phyloP scores from a whole-genome alignment of 78 protist genomes.

The Planoprotostelium fungivorum region DNA sequence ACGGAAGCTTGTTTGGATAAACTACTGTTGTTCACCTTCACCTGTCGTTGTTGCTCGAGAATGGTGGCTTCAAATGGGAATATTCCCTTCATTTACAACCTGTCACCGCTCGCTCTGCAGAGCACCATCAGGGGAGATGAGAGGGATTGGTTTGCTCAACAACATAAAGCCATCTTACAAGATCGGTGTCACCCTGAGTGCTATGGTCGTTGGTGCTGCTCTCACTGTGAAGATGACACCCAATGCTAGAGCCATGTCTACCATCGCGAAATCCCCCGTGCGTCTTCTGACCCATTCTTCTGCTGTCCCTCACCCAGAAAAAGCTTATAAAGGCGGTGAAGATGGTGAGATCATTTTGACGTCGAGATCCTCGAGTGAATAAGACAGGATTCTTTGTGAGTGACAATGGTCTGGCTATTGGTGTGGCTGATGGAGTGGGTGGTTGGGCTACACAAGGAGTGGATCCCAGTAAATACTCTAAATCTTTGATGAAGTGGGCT shows the following conservation, averaged over 20 bases:
- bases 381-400: constrained; percentile 19
- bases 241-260: neutral
- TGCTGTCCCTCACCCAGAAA: constrained; percentile 57
- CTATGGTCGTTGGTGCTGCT: too few relatives aligned
- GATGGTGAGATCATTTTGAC: constrained; percentile 23
- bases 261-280: neutral
- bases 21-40: too few relatives aligned
- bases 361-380: neutral
- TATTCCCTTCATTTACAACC: too few relatives aligned
- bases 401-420: constrained; percentile 8
- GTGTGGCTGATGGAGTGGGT: constrained; percentile 72
- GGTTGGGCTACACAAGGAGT: constrained; percentile 77
- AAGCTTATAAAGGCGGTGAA: constrained; percentile 60
- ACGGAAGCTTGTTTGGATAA: too few relatives aligned
- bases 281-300: neutral
- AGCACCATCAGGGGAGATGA: too few relatives aligned
- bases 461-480: constrained; percentile 65
- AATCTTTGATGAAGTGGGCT: constrained; percentile 68
- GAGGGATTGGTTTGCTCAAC: too few relatives aligned
- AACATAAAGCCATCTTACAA: too few relatives aligned
- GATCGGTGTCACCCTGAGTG: too few relatives aligned
- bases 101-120: too few relatives aligned
- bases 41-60: too few relatives aligned
- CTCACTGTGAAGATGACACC: too few relatives aligned
- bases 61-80: too few relatives aligned